phyloP scores from a whole-genome alignment of 2,329 filamentous ascomycete genomes.

The Trichothecium sympodiale region DNA sequence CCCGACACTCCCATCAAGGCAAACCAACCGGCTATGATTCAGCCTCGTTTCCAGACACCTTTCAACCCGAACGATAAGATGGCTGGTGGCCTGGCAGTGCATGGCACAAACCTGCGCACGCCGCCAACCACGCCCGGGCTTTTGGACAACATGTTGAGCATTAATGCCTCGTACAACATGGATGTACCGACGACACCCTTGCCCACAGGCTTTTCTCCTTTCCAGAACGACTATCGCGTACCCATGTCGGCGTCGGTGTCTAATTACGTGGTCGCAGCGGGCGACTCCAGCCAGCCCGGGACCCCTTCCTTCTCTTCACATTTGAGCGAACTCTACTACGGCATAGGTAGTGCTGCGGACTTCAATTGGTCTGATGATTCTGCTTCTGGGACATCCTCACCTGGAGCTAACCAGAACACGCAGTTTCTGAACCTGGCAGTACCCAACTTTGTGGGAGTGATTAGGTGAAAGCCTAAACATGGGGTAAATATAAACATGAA shows the following conservation, averaged over 20 bases:
- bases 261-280: constrained; percentile 29
- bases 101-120: constrained; percentile 36
- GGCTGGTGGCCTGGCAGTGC: constrained; percentile 16
- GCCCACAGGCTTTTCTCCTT: constrained; percentile 9
- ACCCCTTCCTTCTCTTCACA: constrained; percentile 34
- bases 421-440: constrained; percentile 26
- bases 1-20: constrained; percentile 35
- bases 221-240: too few species aligned
- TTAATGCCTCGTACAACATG: constrained; percentile 27
- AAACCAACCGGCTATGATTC: constrained; percentile 20
- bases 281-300: constrained; percentile 31
- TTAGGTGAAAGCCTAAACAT: too few species aligned
- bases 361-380: constrained; percentile 41
- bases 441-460: constrained; percentile 11
- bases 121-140: constrained; percentile 42
- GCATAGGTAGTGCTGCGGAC: constrained; percentile 26
- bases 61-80: constrained; percentile 19
- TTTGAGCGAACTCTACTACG: constrained; percentile 30
- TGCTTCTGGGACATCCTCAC: constrained; percentile 20
- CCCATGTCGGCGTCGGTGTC: constrained; percentile 17
- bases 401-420: constrained; percentile 16
- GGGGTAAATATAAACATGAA: too few species aligned
- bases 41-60: constrained; percentile 1
- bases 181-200: constrained; percentile 32
- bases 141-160: constrained; percentile 26